Base-by-base conservation (phyloP, 2,329 filamentous ascomycete genomes). In the Sclerotiophoma versabilis region DNA sequence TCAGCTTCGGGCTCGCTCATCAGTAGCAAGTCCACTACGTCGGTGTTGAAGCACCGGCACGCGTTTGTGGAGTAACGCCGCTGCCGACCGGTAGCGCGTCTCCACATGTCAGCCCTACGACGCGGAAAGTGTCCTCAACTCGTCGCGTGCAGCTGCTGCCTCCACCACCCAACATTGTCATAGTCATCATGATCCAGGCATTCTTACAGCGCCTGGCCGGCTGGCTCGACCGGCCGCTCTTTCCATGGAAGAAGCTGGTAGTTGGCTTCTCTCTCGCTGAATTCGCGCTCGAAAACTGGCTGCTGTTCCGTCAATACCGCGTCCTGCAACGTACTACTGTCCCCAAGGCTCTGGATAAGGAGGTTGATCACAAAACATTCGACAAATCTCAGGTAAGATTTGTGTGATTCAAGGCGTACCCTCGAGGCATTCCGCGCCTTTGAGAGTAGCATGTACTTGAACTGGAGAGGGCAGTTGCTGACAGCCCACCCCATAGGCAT, bases 241-340 rank as follows among this genome's bases (percentile, higher is more conserved):
- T 98, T 80, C 93, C 95, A 49, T 99, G 95, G 95, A 99, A 97
- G 86, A 90, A 87, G 75, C 87, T 99, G 68, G 93, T 99, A 69
- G 85, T 98, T 66, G 91, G 92, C 69, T 99, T 99, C 80, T 96
- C 92, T 25, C 76, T 98, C 68, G 92, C 90, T 58, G 92, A 99
- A 75, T 98, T 91, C 76, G 79, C 92, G 49, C 88, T 99, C 71
- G 95, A 99, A 76, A 87, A 91, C 37, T 91, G 93, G 79, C 87
- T 99, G 47, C 92, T 92, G 22, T 81, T 91, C 65, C 91, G 95
- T 53, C 95, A 99, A 76, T 98, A 97, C 76, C 86, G 87, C 64
- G 86, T 97, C 50, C 84, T 98, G 57, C 86, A 93, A 73, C 86
- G 87, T 64, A 91, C 84, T 11, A 89, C 86, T 60, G 87, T 92